Evolutionary conservation across 306 rosid genomes (phyloP).

Genomic region (Astragalus membranaceus): DNA sequence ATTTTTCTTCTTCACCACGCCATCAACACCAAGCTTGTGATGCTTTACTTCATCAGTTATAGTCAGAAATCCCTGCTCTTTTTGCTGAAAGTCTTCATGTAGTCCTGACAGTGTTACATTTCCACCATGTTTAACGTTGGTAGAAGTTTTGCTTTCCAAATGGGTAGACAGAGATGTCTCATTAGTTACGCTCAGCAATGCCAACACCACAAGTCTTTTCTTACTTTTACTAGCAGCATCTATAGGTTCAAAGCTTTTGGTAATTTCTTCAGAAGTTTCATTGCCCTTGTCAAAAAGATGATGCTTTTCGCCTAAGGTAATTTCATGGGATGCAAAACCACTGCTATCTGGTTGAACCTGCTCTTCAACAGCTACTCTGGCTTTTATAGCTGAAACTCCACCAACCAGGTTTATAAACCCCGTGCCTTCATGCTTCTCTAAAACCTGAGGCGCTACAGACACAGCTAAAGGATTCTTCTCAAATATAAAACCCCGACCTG

Average conservation of each 20-base stretch:
- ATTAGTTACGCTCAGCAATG: conserved; percentile 20
- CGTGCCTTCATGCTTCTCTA: conserved; percentile 28
- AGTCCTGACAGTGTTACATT: conserved; percentile 20
- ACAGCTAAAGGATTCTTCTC: conserved; percentile 47
- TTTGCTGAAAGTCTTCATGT: conserved; percentile 19
- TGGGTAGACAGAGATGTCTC: conserved; percentile 22
- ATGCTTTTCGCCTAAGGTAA: conserved; percentile 26
- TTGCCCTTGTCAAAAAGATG: conserved; percentile 32
- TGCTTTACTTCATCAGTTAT: conserved; percentile 33
- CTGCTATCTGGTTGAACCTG: conserved; percentile 27
- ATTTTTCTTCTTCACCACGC: conserved; percentile 48
- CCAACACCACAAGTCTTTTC: conserved; percentile 20
- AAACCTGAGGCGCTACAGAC: conserved; percentile 21
- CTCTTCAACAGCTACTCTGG: conserved; percentile 24
- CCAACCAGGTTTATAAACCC: conserved; percentile 20
- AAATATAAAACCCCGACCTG: conserved; percentile 33
- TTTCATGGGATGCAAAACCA: conserved; percentile 25
- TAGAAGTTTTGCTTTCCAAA: conserved; percentile 26
- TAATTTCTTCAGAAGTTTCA: conserved; percentile 23
- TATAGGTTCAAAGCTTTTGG: conserved; percentile 18
- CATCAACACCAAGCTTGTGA: conserved; percentile 26
- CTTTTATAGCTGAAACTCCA: conserved; percentile 27
- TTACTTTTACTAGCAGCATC: conserved; percentile 10
- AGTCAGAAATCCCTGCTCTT: conserved; percentile 20
- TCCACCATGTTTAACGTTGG: conserved; percentile 12